Percentiles rank a stretch among this genome's conserved stretches.
Evolutionary conservation across 169 alveolate genomes (phyloP).

Genomic region (Cryptosporidium muris): DNA sequence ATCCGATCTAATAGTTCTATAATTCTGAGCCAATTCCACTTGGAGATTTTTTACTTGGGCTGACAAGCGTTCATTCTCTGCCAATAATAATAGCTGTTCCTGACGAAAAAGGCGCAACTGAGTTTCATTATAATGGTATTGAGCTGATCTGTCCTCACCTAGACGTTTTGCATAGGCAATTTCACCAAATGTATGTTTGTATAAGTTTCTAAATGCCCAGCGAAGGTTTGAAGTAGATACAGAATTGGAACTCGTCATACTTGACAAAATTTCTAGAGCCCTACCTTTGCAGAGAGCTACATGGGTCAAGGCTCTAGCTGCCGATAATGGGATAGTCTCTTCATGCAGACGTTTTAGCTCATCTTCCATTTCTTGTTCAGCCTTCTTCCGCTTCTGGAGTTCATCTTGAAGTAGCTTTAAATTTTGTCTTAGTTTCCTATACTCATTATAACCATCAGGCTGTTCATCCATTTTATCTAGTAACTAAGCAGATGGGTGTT

Average conservation of each 20-base stretch:
- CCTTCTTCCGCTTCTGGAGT: conserved; percentile 59
- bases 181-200: conserved; percentile 59
- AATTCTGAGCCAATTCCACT: conserved; percentile 65
- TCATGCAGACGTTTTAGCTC: conserved; percentile 65
- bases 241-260: conserved; percentile 65
- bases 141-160: conserved; percentile 70
- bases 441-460: conserved; percentile 49
- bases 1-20: conserved; percentile 42
- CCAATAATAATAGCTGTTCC: conserved; percentile 75
- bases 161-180: conserved; percentile 66
- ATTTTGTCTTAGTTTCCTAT: conserved; percentile 46
- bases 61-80: conserved; percentile 78
- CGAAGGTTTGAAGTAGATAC: conserved; percentile 51
- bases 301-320: conserved; percentile 68
- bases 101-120: conserved; percentile 78
- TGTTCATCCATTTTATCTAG: conserved; percentile 49
- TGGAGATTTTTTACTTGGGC: conserved; percentile 73
- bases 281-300: conserved; percentile 72
- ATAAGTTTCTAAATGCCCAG: conserved; percentile 65
- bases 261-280: conserved; percentile 66
- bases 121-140: conserved; percentile 71
- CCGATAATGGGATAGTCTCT: conserved; percentile 67
- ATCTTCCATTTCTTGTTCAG: conserved; percentile 53
- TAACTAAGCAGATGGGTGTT: background rate
- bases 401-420: conserved; percentile 67